These are phyloP conservation scores for Pyrenula aspistea DNA, from an alignment of 495 filamentous ascomycete species.

Conservation along the genomic window DNA sequence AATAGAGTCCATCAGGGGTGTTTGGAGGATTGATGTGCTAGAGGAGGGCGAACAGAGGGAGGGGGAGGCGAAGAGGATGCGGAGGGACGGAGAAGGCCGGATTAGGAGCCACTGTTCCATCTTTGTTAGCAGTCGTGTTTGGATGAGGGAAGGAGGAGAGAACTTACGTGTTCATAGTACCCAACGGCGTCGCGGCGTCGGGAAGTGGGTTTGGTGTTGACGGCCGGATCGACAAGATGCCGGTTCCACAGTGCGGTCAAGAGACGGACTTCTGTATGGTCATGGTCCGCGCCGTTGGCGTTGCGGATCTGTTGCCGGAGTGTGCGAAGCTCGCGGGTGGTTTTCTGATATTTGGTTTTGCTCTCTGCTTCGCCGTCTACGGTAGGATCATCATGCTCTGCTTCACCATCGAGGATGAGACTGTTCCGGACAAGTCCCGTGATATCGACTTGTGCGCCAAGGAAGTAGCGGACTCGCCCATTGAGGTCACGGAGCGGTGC, in stretches of 20 bases:
- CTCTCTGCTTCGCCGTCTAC: constrained; percentile 2
- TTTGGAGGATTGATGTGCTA: constrained; percentile 43
- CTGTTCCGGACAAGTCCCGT: constrained; percentile 31
- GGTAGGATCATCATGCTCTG: not conserved
- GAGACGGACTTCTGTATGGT: not conserved
- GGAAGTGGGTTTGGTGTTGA: not conserved
- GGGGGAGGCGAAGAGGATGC: constrained; percentile 52
- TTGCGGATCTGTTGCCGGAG: not conserved
- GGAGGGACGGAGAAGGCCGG: constrained; percentile 47
- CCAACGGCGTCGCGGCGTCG: constrained; percentile 12
- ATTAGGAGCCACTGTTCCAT: constrained; percentile 47
- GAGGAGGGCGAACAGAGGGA: constrained; percentile 19
- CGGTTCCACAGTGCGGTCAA: not conserved
- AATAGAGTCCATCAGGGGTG: constrained; percentile 44
- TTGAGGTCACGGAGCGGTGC: constrained; percentile 49
- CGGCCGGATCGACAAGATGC: not conserved
- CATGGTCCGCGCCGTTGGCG: not conserved
- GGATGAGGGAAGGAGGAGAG: not conserved
- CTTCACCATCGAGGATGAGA: constrained; percentile 1
- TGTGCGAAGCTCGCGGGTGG: not conserved
- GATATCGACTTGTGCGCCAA: constrained; percentile 50
- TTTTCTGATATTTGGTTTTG: constrained; percentile 1
- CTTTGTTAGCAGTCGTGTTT: constrained; percentile 4
- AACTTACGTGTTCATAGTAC: constrained; percentile 33
- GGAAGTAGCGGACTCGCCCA: constrained; percentile 47